A percentile compares a stretch with the other conserved stretches of the same genome.
phyloP scores from a whole-genome alignment of 768 basidiomycete species.

The Chlorophyllum brunneum region DNA sequence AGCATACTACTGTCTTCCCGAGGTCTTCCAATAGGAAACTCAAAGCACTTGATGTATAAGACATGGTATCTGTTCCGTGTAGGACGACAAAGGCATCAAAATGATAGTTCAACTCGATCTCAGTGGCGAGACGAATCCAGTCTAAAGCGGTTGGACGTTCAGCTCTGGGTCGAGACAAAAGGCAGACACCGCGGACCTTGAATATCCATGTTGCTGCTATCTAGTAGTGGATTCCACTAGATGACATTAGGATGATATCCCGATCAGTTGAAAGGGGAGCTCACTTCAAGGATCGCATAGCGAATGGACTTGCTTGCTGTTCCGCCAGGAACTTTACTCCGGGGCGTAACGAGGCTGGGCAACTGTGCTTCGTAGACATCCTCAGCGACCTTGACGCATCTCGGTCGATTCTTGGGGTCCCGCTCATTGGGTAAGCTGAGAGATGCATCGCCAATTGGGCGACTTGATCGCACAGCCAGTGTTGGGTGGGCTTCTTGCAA shows the following conservation, averaged over 20 bases:
- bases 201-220: constrained; percentile 87
- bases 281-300: constrained; percentile 81
- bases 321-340: constrained; percentile 56
- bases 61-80: constrained; percentile 92
- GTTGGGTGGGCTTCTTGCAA: constrained; percentile 32
- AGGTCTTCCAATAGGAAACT: constrained; percentile 91
- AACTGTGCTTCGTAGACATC: constrained; percentile 69
- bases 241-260: constrained; percentile 13
- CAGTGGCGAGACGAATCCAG: constrained; percentile 87
- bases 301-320: constrained; percentile 68
- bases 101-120: constrained; percentile 89
- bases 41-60: constrained; percentile 83
- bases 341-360: constrained; percentile 79
- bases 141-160: constrained; percentile 37
- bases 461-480: constrained; percentile 62
- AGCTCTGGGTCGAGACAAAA: neutral
- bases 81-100: constrained; percentile 92
- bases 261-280: constrained; percentile 11
- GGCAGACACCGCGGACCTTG: constrained; percentile 42
- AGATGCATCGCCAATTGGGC: constrained; percentile 53
- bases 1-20: constrained; percentile 79
- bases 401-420: constrained; percentile 26
- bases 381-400: constrained; percentile 51
- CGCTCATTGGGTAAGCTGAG: constrained; percentile 28
- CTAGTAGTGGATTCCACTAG: constrained; percentile 84